phyloP scores from a whole-genome alignment of 805 yeast species.

The Candida maesae region DNA sequence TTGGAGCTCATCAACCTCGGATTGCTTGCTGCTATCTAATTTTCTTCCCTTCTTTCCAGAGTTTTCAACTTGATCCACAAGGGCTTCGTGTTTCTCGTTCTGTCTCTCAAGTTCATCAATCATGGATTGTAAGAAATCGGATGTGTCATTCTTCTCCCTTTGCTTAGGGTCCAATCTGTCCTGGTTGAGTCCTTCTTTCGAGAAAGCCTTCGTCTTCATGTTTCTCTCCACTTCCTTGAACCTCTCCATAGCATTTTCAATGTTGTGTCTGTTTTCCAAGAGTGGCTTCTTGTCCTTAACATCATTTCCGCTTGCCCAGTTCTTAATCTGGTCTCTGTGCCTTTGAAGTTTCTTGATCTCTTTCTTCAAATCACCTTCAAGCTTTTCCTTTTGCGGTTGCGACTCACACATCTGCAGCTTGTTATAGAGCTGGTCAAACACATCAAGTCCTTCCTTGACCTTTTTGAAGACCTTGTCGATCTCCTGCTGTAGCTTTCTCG shows the following conservation, averaged over 20 bases:
- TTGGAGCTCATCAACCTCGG: constrained; percentile 58
- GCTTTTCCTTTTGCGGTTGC: constrained; percentile 86
- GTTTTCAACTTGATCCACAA: constrained; percentile 50
- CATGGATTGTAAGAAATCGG: constrained; percentile 62
- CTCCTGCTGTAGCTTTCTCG: constrained; percentile 55
- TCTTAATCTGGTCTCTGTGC: constrained; percentile 90
- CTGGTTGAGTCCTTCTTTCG: constrained; percentile 85
- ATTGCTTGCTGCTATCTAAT: constrained; percentile 48
- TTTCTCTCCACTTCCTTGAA: constrained; percentile 92
- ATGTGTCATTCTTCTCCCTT: constrained; percentile 70
- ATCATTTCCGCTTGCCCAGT: constrained; percentile 89
- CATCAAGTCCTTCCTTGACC: constrained; percentile 85
- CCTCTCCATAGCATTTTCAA: constrained; percentile 85
- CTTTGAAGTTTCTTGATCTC: constrained; percentile 94
- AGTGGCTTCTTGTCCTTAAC: constrained; percentile 84
- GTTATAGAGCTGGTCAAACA: constrained; percentile 81
- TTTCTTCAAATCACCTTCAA: constrained; percentile 87
- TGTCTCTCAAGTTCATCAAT: constrained; percentile 82
- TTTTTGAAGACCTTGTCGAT: constrained; percentile 91
- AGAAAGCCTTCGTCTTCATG: constrained; percentile 90
- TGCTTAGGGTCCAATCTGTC: constrained; percentile 74
- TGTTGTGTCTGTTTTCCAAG: constrained; percentile 68
- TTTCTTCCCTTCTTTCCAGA: constrained; percentile 50
- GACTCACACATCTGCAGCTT: constrained; percentile 79
- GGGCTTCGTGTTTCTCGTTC: constrained; percentile 72